Percentiles rank a stretch among this genome's conserved stretches.
phyloP scores from a whole-genome alignment of 331 rosid species.

The Phaseolus coccineus region DNA sequence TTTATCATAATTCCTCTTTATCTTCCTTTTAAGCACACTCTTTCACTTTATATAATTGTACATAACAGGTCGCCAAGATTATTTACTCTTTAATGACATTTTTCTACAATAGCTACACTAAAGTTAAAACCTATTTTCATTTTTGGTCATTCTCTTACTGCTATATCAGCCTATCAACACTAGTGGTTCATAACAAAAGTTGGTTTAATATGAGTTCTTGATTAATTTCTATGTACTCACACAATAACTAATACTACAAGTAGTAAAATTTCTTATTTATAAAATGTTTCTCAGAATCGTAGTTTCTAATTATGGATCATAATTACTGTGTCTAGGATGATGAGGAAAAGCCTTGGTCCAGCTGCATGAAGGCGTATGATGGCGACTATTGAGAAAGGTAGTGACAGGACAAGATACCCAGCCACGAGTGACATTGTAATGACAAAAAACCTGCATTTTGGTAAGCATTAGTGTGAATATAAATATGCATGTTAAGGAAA shows the following conservation, averaged over 20 bases:
- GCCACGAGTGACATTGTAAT: constrained; percentile 75
- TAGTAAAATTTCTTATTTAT: not conserved
- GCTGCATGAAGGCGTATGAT: constrained; percentile 81
- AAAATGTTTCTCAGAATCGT: not conserved
- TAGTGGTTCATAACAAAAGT: too few relatives aligned
- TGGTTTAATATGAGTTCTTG: too few relatives aligned
- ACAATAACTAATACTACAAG: not conserved
- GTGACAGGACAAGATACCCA: constrained; percentile 84
- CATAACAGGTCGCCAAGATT: too few relatives aligned
- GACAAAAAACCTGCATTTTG: constrained; percentile 80
- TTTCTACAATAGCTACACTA: too few relatives aligned
- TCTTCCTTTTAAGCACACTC: not conserved
- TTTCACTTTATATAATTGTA: too few relatives aligned
- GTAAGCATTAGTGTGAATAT: not conserved
- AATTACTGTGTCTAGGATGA: constrained; percentile 79
- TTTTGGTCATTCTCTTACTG: too few relatives aligned
- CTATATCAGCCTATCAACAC: too few relatives aligned
- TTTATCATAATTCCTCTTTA: not conserved
- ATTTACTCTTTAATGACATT: too few relatives aligned
- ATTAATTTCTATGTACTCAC: not conserved
- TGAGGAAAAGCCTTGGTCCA: constrained; percentile 71
- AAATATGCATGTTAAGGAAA: not conserved
- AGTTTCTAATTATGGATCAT: not conserved
- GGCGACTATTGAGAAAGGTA: constrained; percentile 79
- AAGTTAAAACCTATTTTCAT: too few relatives aligned